Evolutionary conservation across 176 grass and related monocot genomes (phyloP).

Genomic region (Juncus effusus): DNA sequence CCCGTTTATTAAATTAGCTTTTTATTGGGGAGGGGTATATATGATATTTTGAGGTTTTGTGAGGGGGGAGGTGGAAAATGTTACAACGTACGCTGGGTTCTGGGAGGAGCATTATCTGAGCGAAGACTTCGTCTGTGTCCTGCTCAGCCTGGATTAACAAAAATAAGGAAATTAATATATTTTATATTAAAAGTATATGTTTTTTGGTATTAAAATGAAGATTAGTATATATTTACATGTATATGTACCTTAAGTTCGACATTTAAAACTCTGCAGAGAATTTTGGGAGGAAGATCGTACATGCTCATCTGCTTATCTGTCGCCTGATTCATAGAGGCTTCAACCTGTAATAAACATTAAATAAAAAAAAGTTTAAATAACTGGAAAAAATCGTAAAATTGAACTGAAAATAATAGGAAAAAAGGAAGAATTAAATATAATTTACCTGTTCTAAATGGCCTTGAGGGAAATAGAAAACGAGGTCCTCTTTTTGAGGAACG

Average conservation of each 20-base stretch:
- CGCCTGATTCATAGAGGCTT: constrained; percentile 89
- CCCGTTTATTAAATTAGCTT: no score
- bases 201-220: not conserved
- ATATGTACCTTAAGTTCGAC: constrained; percentile 77
- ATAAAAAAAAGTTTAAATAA: not conserved
- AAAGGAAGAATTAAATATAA: constrained; percentile 6
- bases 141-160: constrained; percentile 53
- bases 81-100: constrained; percentile 48
- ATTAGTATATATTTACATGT: not conserved
- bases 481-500: constrained; percentile 53
- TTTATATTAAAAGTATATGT: not conserved
- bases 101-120: constrained; percentile 86
- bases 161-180: not conserved
- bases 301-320: constrained; percentile 65
- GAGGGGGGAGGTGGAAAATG: no score
- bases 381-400: not conserved
- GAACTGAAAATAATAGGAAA: not conserved
- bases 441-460: constrained; percentile 92
- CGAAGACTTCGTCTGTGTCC: constrained; percentile 87
- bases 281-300: constrained; percentile 77
- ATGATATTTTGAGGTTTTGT: no score
- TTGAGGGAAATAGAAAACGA: constrained; percentile 96
- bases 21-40: not conserved
- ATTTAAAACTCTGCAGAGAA: constrained; percentile 85
- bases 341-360: constrained; percentile 37